Base-by-base conservation (phyloP, 2,329 filamentous ascomycete genomes). In the Ceratocystis ficicola region DNA sequence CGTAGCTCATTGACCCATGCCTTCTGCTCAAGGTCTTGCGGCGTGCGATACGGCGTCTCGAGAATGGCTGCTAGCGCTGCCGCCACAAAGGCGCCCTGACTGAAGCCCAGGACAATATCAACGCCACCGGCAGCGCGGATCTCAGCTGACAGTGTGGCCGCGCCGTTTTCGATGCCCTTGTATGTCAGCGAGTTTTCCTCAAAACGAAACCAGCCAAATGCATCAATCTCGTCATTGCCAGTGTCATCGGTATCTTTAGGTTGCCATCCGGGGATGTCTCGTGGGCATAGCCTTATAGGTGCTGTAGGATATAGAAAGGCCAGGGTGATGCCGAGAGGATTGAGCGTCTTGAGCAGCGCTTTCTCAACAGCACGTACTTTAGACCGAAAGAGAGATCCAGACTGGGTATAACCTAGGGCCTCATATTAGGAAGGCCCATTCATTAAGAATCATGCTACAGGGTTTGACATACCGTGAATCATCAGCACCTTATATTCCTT, bases 281-380 rank as follows among this genome's bases (percentile, higher is more conserved):
- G 75, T 4, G 84, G 79, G 36, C 76, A 79, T 15, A 92, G 82
- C 3, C 79, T 81, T 72, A 83, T 79, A 3, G 89, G 88, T 0
- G 75, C 88, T 0, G 87, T 89, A 3, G 87, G 86, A 76, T 88
- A 91, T 72, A 84, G 75, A 64, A 90, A 79, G 2, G 75, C 78
- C 69, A 79, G 81, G 65, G 73, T 79, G 71, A 83, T 73, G 70
- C 78, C 77, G 65, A 82, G 76, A 57, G 86, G 81, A 1, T 81
- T 75, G 69, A 96, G 87, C 32, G 84, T 77, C 73, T 95, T 96
- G 68, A 79, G 75, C 66, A 96, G 82, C 65, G 86, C 79, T 75
- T 96, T 96, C 71, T 91, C 85, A 1, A 96, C 80, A 10, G 90
- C 90, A 74, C 90, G 89, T 59, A 90, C 95, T 78, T 96, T 96